These are phyloP conservation scores for Dittrichia graveolens DNA, from an alignment of 129 eudicot species.

Conservation along the genomic window DNA sequence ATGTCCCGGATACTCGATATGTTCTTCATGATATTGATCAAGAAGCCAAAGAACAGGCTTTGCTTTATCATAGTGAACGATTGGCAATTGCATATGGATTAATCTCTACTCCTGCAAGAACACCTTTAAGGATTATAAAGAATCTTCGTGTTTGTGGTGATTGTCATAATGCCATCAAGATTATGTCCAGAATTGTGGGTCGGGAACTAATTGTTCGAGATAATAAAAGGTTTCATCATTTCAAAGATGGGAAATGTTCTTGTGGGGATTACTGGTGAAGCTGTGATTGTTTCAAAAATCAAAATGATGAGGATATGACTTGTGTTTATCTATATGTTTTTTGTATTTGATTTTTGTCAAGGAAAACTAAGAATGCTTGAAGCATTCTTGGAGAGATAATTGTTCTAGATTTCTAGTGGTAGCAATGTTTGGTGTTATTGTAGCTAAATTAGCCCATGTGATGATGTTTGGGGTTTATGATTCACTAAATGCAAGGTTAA, in stretches of 20 bases:
- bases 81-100: conserved; percentile 42
- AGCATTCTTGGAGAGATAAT: background rate
- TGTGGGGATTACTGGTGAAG: conserved; percentile 44
- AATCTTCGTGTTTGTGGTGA: conserved; percentile 49
- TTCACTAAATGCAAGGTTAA: background rate
- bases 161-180: conserved; percentile 43
- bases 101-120: conserved; percentile 44
- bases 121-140: conserved; percentile 42
- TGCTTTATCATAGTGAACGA: conserved; percentile 45
- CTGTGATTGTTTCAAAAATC: background rate
- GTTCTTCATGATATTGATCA: conserved; percentile 50
- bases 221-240: conserved; percentile 47
- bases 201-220: conserved; percentile 43
- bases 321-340: background rate
- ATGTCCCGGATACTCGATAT: conserved; percentile 45
- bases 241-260: conserved; percentile 44
- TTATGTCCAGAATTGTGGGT: conserved; percentile 40
- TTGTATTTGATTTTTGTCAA: too few species aligned
- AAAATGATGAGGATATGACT: background rate
- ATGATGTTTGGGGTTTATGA: conserved; percentile 15
- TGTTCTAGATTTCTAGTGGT: conserved; percentile 7
- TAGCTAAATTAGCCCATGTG: background rate
- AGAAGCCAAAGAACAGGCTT: conserved; percentile 50
- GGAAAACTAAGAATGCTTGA: background rate
- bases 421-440: conserved; percentile 5